Evolutionary conservation across 345 rosid genomes (phyloP).

Genomic region (Laguncularia racemosa): DNA sequence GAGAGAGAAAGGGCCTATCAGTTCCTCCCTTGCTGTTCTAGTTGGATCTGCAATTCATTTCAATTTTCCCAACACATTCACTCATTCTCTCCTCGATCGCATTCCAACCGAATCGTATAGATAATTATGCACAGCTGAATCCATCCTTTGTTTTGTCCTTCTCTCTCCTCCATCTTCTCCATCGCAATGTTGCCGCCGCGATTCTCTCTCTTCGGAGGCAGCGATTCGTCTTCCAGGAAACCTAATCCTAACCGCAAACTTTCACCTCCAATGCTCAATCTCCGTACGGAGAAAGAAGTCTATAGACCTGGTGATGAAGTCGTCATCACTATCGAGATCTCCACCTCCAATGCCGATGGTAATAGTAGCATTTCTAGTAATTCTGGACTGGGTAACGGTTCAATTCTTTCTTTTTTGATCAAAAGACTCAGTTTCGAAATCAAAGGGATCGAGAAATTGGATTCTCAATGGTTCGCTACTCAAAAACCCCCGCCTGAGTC

Average conservation of each 20-base stretch:
- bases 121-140: background rate
- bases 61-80: too few species aligned
- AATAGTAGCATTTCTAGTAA: too few species aligned
- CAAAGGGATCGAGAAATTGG: conserved; percentile 81
- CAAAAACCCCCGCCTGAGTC: conserved; percentile 58
- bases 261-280: conserved; percentile 45
- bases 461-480: conserved; percentile 71
- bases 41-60: too few species aligned
- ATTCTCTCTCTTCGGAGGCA: conserved; percentile 40
- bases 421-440: conserved; percentile 79
- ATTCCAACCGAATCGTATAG: background rate
- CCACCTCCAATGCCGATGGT: conserved; percentile 23
- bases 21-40: too few species aligned
- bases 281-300: conserved; percentile 64
- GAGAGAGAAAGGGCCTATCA: too few species aligned
- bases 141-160: conserved; percentile 3
- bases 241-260: conserved; percentile 13
- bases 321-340: conserved; percentile 58
- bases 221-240: conserved; percentile 20
- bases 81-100: background rate
- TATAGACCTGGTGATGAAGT: conserved; percentile 86
- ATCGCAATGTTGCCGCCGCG: conserved; percentile 28
- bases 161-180: background rate
- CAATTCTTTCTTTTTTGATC: conserved; percentile 37
- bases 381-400: conserved; percentile 9